Evolutionary conservation across 495 filamentous ascomycete species (phyloP), one percentile per base, ranked within the genome.

Genomic region (Xylaria bambusicola): DNA sequence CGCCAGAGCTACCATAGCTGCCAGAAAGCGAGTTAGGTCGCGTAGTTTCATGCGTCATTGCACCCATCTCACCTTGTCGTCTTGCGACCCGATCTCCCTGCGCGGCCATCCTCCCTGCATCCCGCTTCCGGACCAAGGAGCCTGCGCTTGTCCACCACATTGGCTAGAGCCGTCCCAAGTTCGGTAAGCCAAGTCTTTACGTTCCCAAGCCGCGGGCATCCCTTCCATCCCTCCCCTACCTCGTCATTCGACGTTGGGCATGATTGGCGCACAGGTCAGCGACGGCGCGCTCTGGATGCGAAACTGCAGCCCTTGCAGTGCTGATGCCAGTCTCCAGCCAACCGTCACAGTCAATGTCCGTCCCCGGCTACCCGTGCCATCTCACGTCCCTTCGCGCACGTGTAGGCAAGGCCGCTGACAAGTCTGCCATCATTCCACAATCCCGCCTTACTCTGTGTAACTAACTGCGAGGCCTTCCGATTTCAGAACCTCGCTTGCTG

Each of bases 111-210:
- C 53, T 36, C 9, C 42, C 35, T 49, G 20, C 54, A 38, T 49
- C 29, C 42, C 21, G 20, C 18, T 36, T 21, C 20, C 6, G 20
- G 20, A 47, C 44, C 17, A 47, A 5, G 20, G 20, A 17, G n/a
- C 15, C 29, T 33, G 10, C 29, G 23, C 24, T 27, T 6, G 8
- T 24, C 38, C 23, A 33, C 26, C 24, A 46, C 5, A 29, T 38
- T 33, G 29, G 42, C 54, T n/a, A 48, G 29, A 26, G 3, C 12
- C 6, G 42, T 29, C 26, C 54, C 33, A 20, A 57, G 33, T 26
- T 47, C 29, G 54, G 54, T 48, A 57, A 57, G 54, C 54, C 44
- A 57, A 57, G 44, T 40, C 44, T 35, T 20, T 38, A 17, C 42
- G 51, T 29, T 48, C n/a, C 21, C 27, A 26, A 36, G 54, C 45